A percentile compares a stretch with the other conserved stretches of the same genome.
phyloP scores from a whole-genome alignment of 148 eudicot genomes.

The Vaccinium corymbosum region DNA sequence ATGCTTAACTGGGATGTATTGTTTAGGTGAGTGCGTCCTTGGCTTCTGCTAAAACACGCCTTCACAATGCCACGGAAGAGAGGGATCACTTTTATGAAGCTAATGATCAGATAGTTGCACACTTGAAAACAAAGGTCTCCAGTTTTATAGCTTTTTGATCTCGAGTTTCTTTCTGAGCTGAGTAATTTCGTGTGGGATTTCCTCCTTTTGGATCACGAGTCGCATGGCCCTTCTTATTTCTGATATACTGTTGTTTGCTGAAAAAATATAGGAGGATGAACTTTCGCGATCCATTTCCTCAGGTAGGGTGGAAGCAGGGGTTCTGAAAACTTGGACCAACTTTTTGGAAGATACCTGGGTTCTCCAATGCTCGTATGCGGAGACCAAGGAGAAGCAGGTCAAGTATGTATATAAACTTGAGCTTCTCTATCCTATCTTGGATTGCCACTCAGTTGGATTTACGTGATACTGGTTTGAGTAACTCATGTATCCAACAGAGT shows the following conservation, averaged over 20 bases:
- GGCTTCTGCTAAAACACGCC: constrained; percentile 57
- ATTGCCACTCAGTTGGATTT: background rate
- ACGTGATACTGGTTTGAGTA: background rate
- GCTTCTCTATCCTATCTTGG: background rate
- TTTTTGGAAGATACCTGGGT: constrained; percentile 95
- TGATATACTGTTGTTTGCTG: background rate
- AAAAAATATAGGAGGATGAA: constrained; percentile 70
- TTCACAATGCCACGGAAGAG: constrained; percentile 57
- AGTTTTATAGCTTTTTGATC: background rate
- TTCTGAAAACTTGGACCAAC: constrained; percentile 87
- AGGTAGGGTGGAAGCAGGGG: constrained; percentile 67
- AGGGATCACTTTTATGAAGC: constrained; percentile 73
- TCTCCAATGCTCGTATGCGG: constrained; percentile 63
- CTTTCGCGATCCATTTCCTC: constrained; percentile 66
- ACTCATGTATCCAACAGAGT: background rate
- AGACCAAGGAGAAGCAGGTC: constrained; percentile 68
- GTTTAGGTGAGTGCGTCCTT: constrained; percentile 56
- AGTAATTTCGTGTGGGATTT: background rate
- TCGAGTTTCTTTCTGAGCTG: background rate
- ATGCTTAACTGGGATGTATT: constrained; percentile 59
- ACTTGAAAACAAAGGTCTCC: constrained; percentile 71
- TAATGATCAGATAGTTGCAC: constrained; percentile 69
- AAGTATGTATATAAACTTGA: constrained; percentile 41
- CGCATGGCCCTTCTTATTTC: background rate
- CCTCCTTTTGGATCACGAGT: background rate